Conservation (phyloP, 495 filamentous ascomycete species). For the Cercophora scortea region DNA sequence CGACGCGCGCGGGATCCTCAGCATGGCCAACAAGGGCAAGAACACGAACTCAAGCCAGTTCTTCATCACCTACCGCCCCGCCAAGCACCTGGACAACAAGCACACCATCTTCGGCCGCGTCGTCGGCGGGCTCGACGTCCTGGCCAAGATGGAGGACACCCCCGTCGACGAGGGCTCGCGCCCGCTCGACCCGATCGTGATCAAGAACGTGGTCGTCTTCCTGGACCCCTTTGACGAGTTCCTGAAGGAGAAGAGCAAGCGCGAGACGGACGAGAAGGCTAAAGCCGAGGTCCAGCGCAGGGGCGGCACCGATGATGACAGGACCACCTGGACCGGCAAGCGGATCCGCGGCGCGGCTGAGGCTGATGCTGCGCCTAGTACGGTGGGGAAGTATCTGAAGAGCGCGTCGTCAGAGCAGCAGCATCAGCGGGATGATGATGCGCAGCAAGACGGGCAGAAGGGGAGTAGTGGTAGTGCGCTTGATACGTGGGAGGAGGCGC, state of each 20-base stretch:
- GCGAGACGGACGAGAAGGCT: constrained; percentile 41
- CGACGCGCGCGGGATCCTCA: constrained; percentile 67
- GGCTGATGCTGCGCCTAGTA: constrained; percentile 31
- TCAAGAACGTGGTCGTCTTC: constrained; percentile 78
- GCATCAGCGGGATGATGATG: constrained; percentile 13
- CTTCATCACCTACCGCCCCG: constrained; percentile 82
- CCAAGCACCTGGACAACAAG: constrained; percentile 81
- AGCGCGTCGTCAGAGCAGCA: not conserved
- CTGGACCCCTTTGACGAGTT: constrained; percentile 97
- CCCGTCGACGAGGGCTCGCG: constrained; percentile 60
- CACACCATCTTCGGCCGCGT: constrained; percentile 93
- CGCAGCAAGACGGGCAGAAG: constrained; percentile 30
- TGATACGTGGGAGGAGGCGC: constrained; percentile 55
- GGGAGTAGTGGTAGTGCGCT: constrained; percentile 47
- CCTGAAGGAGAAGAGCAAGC: constrained; percentile 51
- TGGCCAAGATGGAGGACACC: constrained; percentile 65
- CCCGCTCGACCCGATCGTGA: constrained; percentile 66
- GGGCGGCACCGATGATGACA: constrained; percentile 67
- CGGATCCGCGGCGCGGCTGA: constrained; percentile 50
- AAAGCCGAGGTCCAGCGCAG: constrained; percentile 43
- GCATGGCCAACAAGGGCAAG: constrained; percentile 98
- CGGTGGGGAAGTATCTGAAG: constrained; percentile 73
- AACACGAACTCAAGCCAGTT: constrained; percentile 95
- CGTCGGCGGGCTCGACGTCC: constrained; percentile 57
- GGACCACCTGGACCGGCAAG: constrained; percentile 89